Evolutionary conservation across 2,329 filamentous ascomycete genomes (phyloP), one percentile per base, ranked within the genome.

Genomic region (Didymellaceae sp.): DNA sequence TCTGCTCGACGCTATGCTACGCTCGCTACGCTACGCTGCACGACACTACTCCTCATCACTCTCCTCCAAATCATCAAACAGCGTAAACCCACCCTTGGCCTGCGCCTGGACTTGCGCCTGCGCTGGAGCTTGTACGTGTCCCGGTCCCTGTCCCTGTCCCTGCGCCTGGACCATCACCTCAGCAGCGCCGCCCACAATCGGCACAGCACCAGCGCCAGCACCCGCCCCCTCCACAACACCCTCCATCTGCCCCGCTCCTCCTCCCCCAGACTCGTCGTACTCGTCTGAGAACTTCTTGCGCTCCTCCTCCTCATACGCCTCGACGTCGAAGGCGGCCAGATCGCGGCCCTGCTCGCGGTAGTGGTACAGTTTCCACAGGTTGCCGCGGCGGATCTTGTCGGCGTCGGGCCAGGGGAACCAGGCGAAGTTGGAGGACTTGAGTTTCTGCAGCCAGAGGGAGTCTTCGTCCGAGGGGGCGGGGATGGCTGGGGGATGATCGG

Each of bases 361-460:
- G 26, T 59, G 59, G 31, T 59, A 57, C 31, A 66, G 37, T n/a
- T 63, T 61, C 50, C 59, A 62, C 32, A 95, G 77, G 1, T 86
- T 85, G 26, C 90, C 89, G 13, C 77, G 76, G 24, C 84, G 82
- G 55, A 94, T 89, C 52, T 85, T 82, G 24, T 87, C 83, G 55
- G 90, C 85, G 21, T 78, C 78, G 0, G 90, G 90, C 90, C 90
- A 95, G 1, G 90, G 90, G 37, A 85, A 80, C 75, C 91, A 95
- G 2, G 57, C 48, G 6, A 63, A 50, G 14, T 62, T 55, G 47
- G 55, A 63, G 38, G 64, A 62, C 10, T 63, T 59, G 48, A 70
- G 63, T 51, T 68, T 68, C 51, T 60, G 61, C 18, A 71, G 45
- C 67, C 69, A 73, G n/a, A n/a, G n/a, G n/a, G n/a, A n/a, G n/a